Percentiles rank a stretch among this genome's conserved stretches.
phyloP scores from a whole-genome alignment of 2,329 filamentous ascomycete genomes.

The Drechslera avenae region DNA sequence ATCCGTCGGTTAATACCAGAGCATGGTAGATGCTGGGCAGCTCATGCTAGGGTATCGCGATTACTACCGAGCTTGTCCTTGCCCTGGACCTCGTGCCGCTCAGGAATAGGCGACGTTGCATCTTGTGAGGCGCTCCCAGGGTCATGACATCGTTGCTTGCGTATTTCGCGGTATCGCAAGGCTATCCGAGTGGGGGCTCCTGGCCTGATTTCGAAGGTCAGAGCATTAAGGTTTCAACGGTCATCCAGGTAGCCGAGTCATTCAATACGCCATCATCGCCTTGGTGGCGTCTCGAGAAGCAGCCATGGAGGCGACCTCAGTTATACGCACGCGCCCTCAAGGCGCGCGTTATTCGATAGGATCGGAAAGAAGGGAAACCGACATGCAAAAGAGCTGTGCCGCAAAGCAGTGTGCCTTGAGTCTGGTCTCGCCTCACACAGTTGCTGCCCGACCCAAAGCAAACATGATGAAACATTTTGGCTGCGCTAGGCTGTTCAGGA shows the following conservation, averaged over 20 bases:
- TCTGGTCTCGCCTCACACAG: constrained; percentile 8
- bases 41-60: constrained; percentile 7
- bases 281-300: constrained; percentile 10
- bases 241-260: constrained; percentile 25
- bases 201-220: constrained; percentile 2
- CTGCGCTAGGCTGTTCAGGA: constrained; percentile 21
- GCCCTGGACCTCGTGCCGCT: constrained; percentile 7
- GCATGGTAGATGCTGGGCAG: constrained; percentile 22
- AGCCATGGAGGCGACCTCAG: constrained; percentile 11
- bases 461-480: constrained; percentile 18
- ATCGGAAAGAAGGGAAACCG: constrained; percentile 9
- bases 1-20: constrained; percentile 6
- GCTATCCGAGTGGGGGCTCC: constrained; percentile 10
- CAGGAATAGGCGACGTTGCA: constrained; percentile 12
- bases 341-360: constrained; percentile 29
- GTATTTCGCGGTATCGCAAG: constrained; percentile 11
- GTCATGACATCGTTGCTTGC: constrained; percentile 14
- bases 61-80: not conserved
- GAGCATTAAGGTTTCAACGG: constrained; percentile 29
- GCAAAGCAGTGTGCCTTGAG: constrained; percentile 22
- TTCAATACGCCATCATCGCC: not conserved
- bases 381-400: constrained; percentile 16
- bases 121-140: constrained; percentile 10
- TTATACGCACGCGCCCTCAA: constrained; percentile 27
- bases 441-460: constrained; percentile 17